A percentile compares a stretch with the other conserved stretches of the same genome.
These are phyloP conservation scores for Nemophila menziesii DNA, from an alignment of 257 asterid species.

Conservation along the genomic window DNA sequence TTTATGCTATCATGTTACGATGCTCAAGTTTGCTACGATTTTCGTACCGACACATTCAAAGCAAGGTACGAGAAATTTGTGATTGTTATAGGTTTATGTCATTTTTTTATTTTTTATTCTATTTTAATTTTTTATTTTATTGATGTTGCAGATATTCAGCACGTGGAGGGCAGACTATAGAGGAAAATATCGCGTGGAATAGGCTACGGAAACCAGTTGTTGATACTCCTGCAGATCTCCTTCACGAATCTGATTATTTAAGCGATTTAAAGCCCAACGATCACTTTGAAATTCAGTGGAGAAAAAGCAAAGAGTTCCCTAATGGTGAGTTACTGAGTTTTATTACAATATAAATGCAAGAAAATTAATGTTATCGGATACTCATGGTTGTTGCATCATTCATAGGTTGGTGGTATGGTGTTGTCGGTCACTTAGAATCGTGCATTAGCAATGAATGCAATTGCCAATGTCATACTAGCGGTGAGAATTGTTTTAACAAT, in stretches of 20 bases:
- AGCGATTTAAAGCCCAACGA: constrained; percentile 66
- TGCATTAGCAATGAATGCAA: constrained; percentile 33
- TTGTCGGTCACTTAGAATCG: constrained; percentile 74
- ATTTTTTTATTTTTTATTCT: too few species aligned
- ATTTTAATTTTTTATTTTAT: background rate
- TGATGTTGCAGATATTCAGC: constrained; percentile 46
- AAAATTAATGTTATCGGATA: constrained; percentile 5
- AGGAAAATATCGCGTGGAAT: constrained; percentile 65
- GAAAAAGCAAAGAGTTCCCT: constrained; percentile 63
- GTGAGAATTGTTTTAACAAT: constrained; percentile 18
- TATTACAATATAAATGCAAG: background rate
- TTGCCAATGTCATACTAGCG: constrained; percentile 61
- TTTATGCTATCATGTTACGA: constrained; percentile 88
- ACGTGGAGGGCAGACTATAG: constrained; percentile 54
- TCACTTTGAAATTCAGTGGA: constrained; percentile 93
- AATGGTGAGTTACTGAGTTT: constrained; percentile 64
- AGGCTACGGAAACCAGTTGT: constrained; percentile 62
- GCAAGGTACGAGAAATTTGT: constrained; percentile 43
- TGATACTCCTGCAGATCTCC: constrained; percentile 38
- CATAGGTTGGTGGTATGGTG: constrained; percentile 99
- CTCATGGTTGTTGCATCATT: constrained; percentile 14
- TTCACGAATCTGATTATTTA: constrained; percentile 51
- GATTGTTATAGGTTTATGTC: background rate
- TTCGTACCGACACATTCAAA: constrained; percentile 45
- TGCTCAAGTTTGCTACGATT: constrained; percentile 73